These are phyloP conservation scores for Pholiota molesta DNA, from an alignment of 768 basidiomycete species.

Conservation along the genomic window DNA sequence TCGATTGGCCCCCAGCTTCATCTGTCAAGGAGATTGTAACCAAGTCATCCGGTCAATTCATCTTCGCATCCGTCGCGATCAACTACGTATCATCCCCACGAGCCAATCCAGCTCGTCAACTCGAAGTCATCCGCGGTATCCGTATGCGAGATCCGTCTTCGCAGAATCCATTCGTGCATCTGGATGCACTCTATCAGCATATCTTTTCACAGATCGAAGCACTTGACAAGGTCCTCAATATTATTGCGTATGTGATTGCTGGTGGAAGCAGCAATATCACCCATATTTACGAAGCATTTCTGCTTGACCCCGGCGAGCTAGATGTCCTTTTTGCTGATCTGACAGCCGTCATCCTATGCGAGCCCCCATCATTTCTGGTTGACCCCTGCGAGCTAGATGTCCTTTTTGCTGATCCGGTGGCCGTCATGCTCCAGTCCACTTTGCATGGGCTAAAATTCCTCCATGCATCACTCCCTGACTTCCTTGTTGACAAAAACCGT, in stretches of 20 bases:
- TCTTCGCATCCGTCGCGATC: constrained; percentile 17
- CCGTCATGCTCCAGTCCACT: too few species aligned
- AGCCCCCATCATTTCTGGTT: too few species aligned
- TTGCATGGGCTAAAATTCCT: background rate
- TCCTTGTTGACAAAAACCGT: background rate
- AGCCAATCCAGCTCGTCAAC: background rate
- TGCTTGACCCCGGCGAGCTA: background rate
- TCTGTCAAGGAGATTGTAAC: constrained; percentile 12
- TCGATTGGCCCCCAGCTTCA: constrained; percentile 11
- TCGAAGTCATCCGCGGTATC: background rate
- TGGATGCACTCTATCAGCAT: constrained; percentile 9
- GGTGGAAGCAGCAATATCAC: too few species aligned
- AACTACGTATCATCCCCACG: constrained; percentile 6
- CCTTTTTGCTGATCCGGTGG: too few species aligned
- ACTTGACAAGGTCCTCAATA: background rate
- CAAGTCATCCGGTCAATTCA: constrained; percentile 20
- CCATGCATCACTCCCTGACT: background rate
- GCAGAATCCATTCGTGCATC: constrained; percentile 8
- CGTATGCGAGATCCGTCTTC: too few species aligned
- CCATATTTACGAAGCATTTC: background rate
- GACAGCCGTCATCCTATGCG: too few species aligned
- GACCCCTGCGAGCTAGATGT: too few species aligned
- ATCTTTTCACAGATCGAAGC: constrained; percentile 1
- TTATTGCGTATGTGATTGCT: background rate
- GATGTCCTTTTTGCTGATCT: background rate